Evolutionary conservation across 768 basidiomycete genomes (phyloP).

Genomic region (Lactarius deliciosus): DNA sequence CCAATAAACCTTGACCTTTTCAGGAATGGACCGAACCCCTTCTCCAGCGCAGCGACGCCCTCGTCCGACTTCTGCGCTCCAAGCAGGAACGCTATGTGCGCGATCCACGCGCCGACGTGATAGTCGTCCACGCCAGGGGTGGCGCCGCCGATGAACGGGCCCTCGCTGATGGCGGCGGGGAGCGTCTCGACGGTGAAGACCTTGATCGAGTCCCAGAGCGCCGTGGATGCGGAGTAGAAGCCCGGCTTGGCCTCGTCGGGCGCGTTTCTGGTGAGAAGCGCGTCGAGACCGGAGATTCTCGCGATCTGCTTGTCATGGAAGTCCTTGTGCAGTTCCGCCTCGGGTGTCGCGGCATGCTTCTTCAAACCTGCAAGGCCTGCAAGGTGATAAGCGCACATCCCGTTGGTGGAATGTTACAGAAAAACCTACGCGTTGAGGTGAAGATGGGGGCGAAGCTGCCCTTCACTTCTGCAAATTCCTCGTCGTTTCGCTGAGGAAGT

Average conservation of each 20-base stretch:
- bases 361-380: slow-evolving; percentile 48
- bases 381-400: neutral
- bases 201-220: slow-evolving; percentile 42
- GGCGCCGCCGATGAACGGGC: slow-evolving; percentile 49
- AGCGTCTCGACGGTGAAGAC: slow-evolving; percentile 44
- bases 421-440: slow-evolving; percentile 42
- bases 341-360: slow-evolving; percentile 38
- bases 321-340: slow-evolving; percentile 39
- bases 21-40: slow-evolving; percentile 41
- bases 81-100: slow-evolving; percentile 43
- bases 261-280: slow-evolving; percentile 43
- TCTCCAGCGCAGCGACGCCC: slow-evolving; percentile 41
- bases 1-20: slow-evolving; percentile 45
- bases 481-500: slow-evolving; percentile 43
- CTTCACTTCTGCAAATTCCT: slow-evolving; percentile 43
- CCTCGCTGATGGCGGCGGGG: slow-evolving; percentile 41
- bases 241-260: slow-evolving; percentile 37
- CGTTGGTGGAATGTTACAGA: neutral
- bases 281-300: slow-evolving; percentile 42
- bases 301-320: slow-evolving; percentile 48
- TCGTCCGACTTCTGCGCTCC: slow-evolving; percentile 42
- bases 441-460: slow-evolving; percentile 38
- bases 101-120: slow-evolving; percentile 54
- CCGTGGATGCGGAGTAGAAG: slow-evolving; percentile 43
- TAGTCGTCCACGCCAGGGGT: slow-evolving; percentile 54